Percentiles rank a stretch among this genome's conserved stretches.
Evolutionary conservation across 2,329 filamentous ascomycete species (phyloP).

Genomic region (Fusarium proliferatum): DNA sequence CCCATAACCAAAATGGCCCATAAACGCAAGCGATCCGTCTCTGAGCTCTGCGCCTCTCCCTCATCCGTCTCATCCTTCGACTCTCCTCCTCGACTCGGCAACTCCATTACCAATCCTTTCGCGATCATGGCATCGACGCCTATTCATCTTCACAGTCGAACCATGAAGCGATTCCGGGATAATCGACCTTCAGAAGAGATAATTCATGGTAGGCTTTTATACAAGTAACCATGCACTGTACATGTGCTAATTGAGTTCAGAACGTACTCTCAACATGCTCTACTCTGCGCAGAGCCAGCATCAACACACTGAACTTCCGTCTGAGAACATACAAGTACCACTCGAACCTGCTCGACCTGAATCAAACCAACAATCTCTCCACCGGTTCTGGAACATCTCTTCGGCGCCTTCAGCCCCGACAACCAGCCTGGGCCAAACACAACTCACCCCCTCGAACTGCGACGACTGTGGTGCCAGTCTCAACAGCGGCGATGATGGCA

Average conservation of each 20-base stretch:
- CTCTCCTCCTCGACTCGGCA: slow-evolving; percentile 48
- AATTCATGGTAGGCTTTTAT: slow-evolving; percentile 62
- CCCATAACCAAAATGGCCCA: slow-evolving; percentile 52
- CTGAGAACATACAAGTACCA: slow-evolving; percentile 20
- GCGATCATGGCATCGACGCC: slow-evolving; percentile 50
- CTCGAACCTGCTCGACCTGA: slow-evolving; percentile 11
- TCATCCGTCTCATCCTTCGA: slow-evolving; percentile 58
- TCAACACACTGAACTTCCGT: slow-evolving; percentile 5
- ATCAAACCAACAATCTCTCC: slow-evolving; percentile 62
- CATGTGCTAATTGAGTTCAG: slow-evolving; percentile 49
- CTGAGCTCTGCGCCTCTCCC: slow-evolving; percentile 63
- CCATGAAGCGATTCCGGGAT: slow-evolving; percentile 70
- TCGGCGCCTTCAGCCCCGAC: slow-evolving; percentile 48
- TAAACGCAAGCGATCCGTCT: slow-evolving; percentile 73
- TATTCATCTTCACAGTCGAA: slow-evolving; percentile 65
- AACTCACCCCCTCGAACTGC: slow-evolving; percentile 53
- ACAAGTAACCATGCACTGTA: neutral
- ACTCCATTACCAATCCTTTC: slow-evolving; percentile 47
- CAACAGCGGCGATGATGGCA: slow-evolving; percentile 41
- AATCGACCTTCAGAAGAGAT: slow-evolving; percentile 66
- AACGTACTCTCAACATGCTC: slow-evolving; percentile 67
- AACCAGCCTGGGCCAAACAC: slow-evolving; percentile 27
- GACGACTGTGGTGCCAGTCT: slow-evolving; percentile 63
- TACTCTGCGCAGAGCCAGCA: slow-evolving; percentile 64
- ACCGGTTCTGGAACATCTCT: slow-evolving; percentile 70